phyloP scores from a whole-genome alignment of 139 green algal species.

The Penium margaritaceum region DNA sequence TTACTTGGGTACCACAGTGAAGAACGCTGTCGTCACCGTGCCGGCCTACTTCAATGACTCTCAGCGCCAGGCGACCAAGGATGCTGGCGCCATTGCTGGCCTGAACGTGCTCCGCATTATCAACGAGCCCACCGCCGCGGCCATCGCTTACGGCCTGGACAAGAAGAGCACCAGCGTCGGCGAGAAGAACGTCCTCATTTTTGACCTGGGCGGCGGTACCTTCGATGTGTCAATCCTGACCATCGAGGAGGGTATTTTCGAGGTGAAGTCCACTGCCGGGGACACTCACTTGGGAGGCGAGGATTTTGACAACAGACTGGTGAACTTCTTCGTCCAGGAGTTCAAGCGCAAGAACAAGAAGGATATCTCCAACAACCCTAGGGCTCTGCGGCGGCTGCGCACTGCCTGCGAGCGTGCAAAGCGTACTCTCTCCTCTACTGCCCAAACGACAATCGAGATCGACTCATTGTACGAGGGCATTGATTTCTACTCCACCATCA shows the following conservation, averaged over 20 bases:
- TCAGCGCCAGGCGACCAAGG: conserved; percentile 78
- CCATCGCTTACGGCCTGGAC: conserved; percentile 73
- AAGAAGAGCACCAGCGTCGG: conserved; percentile 11
- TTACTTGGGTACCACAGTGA: conserved; percentile 59
- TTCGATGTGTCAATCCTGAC: conserved; percentile 72
- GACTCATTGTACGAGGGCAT: conserved; percentile 93
- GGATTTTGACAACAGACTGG: conserved; percentile 94
- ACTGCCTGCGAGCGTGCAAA: conserved; percentile 90
- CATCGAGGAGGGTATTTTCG: conserved; percentile 95
- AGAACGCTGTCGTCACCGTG: conserved; percentile 67
- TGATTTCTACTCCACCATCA: conserved; percentile 91
- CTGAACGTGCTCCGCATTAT: conserved; percentile 85
- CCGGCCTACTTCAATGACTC: conserved; percentile 95
- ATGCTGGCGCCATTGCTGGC: conserved; percentile 44
- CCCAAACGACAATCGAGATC: conserved; percentile 93
- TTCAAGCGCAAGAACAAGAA: conserved; percentile 75
- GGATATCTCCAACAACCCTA: conserved; percentile 78
- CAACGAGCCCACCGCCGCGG: conserved; percentile 98
- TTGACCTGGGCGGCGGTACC: conserved; percentile 74
- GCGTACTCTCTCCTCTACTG: conserved; percentile 72
- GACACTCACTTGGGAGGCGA: conserved; percentile 96
- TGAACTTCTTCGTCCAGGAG: conserved; percentile 65
- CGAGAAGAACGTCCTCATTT: conserved; percentile 63
- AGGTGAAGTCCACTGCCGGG: conserved; percentile 91
- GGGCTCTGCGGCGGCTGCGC: conserved; percentile 65